Conservation (phyloP, 192 early-diverging fungal genomes). For the Coemansia asiatica region DNA sequence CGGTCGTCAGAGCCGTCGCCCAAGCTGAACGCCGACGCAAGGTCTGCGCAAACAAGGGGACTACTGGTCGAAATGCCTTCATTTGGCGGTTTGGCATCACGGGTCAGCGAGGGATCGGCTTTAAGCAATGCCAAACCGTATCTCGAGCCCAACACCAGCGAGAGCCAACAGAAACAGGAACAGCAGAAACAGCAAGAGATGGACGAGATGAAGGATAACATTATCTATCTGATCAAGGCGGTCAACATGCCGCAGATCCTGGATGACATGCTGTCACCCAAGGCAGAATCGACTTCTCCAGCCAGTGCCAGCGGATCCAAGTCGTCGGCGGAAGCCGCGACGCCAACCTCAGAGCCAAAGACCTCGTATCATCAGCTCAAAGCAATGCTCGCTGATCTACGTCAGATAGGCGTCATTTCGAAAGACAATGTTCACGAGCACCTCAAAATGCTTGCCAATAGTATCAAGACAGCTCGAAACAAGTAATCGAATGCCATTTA, state of each 20-base stretch:
- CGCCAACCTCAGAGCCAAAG: background rate
- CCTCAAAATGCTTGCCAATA: constrained; percentile 31
- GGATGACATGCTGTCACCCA: constrained; percentile 17
- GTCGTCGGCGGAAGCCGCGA: background rate
- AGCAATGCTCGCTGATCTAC: constrained; percentile 26
- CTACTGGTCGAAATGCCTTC: background rate
- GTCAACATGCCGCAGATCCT: constrained; percentile 42
- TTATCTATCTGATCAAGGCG: constrained; percentile 35
- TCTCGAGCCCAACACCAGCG: background rate
- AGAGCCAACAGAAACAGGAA: constrained; percentile 8
- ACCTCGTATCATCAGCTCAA: constrained; percentile 9
- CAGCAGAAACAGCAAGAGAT: no score
- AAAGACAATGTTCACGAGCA: constrained; percentile 41
- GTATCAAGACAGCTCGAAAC: constrained; percentile 17
- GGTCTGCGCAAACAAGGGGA: background rate
- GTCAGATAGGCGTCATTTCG: constrained; percentile 29
- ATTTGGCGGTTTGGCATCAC: background rate
- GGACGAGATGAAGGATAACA: constrained; percentile 35
- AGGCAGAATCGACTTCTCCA: background rate
- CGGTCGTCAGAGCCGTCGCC: background rate
- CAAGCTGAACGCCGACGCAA: background rate
- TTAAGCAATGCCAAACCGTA: background rate
- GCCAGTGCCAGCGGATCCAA: background rate
- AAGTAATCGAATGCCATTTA: background rate
- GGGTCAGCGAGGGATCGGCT: background rate